Evolutionary conservation across 768 basidiomycete genomes (phyloP), one percentile per base, ranked within the genome.

Genomic region (Mycena kentingensis): DNA sequence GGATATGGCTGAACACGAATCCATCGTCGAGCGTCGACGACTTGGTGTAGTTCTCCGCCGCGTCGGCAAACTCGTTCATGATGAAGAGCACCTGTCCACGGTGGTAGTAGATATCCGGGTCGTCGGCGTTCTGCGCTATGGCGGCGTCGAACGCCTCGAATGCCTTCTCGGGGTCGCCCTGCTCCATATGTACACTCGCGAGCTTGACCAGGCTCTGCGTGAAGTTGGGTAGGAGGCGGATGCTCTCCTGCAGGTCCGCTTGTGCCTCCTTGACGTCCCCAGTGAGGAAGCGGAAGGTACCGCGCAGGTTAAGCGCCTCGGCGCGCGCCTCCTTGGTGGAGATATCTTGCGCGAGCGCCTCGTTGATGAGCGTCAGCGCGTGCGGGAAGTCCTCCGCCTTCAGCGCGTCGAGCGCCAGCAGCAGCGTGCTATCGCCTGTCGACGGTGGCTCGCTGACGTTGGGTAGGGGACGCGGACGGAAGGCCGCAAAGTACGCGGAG

Each of bases 31-130:
- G 78, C 52, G 83, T 77, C n/a, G 85, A 88, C 12, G 93, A 95
- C 67, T 91, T 87, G 22, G 80, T 84, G 77, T 98, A 99, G 72
- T 98, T 91, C 63, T 84, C 82, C 16, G 93, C 88, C 0, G 97
- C 97, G 39, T 88, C 78, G 3, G 74, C 73, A 68, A 88, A 98
- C 58, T 97, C 87, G 69, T 86, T 88, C 79, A 94, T 90, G 67
- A 98, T 96, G 75, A 98, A 99, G 68, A 90, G 78, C 32, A 98
- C 95, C 77, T 99, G 97, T 38, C 96, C 97, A 61, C 95, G 92
- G 69, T 99, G 97, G 72, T 99, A 99, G 76, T 92, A 98, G 51
- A 97, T 93, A 70, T 98, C 96, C 0, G 96, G 87, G 71, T 98
- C 95, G 42, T 84, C 74, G 5, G 85, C 73, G 63, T 98, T 86